These are phyloP conservation scores for Glycine latifolia DNA, from an alignment of 306 rosid genomes.

Conservation along the genomic window DNA sequence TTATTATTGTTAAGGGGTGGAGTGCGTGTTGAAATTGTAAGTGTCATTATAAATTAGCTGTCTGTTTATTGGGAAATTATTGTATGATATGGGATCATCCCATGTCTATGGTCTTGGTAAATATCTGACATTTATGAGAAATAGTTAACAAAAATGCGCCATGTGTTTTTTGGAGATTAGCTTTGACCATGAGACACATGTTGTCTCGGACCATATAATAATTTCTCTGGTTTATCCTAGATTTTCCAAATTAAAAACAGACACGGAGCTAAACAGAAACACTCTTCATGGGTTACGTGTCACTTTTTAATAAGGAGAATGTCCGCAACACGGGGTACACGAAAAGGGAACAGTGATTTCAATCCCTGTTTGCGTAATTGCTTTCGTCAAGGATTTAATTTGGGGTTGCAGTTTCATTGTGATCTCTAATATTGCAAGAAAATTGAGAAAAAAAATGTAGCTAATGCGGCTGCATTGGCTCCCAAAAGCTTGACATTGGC, in stretches of 20 bases:
- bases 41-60: constrained; percentile 24
- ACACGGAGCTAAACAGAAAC: background rate
- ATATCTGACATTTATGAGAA: background rate
- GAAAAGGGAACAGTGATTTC: background rate
- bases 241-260: background rate
- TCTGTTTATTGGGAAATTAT: background rate
- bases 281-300: background rate
- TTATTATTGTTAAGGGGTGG: constrained; percentile 1
- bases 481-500: background rate
- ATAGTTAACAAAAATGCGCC: background rate
- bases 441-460: background rate
- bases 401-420: background rate
- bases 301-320: background rate
- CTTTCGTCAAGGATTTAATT: background rate
- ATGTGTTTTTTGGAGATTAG: background rate
- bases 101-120: background rate
- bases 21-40: constrained; percentile 25
- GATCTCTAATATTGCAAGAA: background rate
- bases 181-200: background rate
- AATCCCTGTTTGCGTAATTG: background rate
- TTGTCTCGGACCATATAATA: background rate
- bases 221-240: background rate
- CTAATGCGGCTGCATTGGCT: background rate
- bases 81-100: background rate
- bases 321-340: background rate